These are phyloP conservation scores for Haematococcus lacustris DNA, from an alignment of 139 green algal genomes.

Conservation along the genomic window DNA sequence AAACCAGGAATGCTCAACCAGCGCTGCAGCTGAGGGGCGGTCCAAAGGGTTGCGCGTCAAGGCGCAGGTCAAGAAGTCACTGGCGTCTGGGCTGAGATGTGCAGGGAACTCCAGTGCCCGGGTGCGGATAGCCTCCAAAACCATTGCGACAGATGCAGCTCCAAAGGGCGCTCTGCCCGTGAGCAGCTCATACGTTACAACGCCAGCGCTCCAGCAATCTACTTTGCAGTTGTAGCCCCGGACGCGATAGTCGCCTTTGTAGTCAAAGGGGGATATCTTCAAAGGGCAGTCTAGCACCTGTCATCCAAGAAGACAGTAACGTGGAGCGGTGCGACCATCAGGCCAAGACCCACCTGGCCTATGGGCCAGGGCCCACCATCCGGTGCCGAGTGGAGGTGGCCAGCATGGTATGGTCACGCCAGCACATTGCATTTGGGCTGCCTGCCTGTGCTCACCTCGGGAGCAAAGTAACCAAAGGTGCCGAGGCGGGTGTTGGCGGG, in stretches of 20 bases:
- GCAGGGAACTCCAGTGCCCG: slow-evolving; percentile 24
- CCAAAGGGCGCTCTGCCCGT: slow-evolving; percentile 38
- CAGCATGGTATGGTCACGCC: too few relatives aligned
- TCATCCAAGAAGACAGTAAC: too few relatives aligned
- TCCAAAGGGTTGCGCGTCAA: slow-evolving; percentile 15
- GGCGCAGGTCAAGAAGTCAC: slow-evolving; percentile 8
- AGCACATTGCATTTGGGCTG: too few relatives aligned
- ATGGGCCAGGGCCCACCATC: too few relatives aligned
- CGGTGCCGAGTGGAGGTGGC: too few relatives aligned
- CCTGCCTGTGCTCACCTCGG: too few relatives aligned
- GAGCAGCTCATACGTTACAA: slow-evolving; percentile 42
- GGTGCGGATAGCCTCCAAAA: slow-evolving; percentile 29
- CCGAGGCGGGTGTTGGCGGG: slow-evolving; percentile 41
- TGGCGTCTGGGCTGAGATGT: slow-evolving; percentile 5
- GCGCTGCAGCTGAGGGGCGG: slow-evolving; percentile 10
- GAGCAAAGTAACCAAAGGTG: slow-evolving; percentile 42
- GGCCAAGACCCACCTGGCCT: too few relatives aligned
- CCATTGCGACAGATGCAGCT: slow-evolving; percentile 20
- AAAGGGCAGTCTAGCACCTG: slow-evolving; percentile 33
- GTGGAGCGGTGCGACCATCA: too few relatives aligned
- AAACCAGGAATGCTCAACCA: slow-evolving; percentile 23
- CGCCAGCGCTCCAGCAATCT: slow-evolving; percentile 27
- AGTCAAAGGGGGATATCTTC: slow-evolving; percentile 41
- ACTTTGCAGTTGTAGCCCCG: slow-evolving; percentile 26
- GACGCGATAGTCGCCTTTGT: slow-evolving; percentile 28